Evolutionary conservation across 2,329 filamentous ascomycete species (phyloP).

Genomic region (Talaromyces verruculosus): DNA sequence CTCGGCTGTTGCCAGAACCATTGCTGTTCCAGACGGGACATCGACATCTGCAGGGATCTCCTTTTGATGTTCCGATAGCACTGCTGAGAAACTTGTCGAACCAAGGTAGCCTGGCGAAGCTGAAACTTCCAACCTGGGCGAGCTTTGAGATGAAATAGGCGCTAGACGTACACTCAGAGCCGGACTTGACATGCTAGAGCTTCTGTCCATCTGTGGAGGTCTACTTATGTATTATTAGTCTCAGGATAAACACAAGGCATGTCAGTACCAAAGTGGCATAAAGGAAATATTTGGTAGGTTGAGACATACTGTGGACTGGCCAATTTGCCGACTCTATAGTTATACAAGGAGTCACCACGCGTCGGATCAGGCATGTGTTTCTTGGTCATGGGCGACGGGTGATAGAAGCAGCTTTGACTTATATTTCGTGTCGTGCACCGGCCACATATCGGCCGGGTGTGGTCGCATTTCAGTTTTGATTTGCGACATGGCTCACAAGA

Average conservation of each 20-base stretch:
- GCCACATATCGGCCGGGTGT: constrained; percentile 34
- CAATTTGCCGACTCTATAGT: constrained; percentile 18
- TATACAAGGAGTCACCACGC: constrained; percentile 24
- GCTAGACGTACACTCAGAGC: constrained; percentile 12
- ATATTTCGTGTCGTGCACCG: constrained; percentile 29
- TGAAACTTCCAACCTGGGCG: constrained; percentile 26
- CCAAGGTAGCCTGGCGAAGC: constrained; percentile 36
- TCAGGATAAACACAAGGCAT: not conserved
- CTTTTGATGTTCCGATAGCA: constrained; percentile 35
- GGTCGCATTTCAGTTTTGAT: constrained; percentile 40
- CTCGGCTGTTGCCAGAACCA: constrained; percentile 21
- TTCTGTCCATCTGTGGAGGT: constrained; percentile 3
- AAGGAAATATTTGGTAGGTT: not conserved
- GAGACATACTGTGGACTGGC: constrained; percentile 6
- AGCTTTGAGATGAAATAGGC: constrained; percentile 8
- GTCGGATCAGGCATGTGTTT: constrained; percentile 19
- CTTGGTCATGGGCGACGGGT: constrained; percentile 42
- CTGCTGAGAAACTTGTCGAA: constrained; percentile 38
- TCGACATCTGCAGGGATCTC: constrained; percentile 37
- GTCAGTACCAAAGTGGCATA: not conserved
- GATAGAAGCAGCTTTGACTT: constrained; percentile 36
- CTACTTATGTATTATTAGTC: not conserved
- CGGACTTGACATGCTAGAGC: constrained; percentile 14
- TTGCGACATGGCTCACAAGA: constrained; percentile 43
- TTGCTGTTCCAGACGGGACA: constrained; percentile 20